Conservation (phyloP, 176 grass and related monocot species). For the Aegilops bicornis region DNA sequence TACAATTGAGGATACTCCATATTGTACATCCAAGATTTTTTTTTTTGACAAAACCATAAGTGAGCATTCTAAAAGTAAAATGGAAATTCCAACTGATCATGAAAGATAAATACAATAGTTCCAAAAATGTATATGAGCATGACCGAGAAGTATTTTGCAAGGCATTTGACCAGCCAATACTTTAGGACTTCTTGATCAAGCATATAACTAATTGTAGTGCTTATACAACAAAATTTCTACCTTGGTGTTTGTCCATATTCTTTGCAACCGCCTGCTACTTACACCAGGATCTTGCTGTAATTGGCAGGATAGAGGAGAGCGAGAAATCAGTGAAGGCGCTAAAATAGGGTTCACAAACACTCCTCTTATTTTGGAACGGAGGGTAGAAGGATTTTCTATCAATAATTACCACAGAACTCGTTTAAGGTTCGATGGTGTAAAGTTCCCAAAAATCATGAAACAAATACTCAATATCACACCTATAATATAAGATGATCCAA, state of each 20-base stretch:
- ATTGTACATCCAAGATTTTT: not conserved
- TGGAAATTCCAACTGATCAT: not conserved
- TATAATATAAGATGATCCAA: no score
- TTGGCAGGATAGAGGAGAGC: not conserved
- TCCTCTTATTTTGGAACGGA: no score
- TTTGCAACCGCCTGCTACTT: constrained; percentile 32
- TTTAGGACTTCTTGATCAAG: not conserved
- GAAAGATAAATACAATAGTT: not conserved
- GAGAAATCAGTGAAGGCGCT: not conserved
- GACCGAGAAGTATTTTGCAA: not conserved
- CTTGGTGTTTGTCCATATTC: constrained; percentile 45
- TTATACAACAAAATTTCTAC: constrained; percentile 30
- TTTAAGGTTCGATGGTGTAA: no score
- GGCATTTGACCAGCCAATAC: not conserved
- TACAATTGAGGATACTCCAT: not conserved
- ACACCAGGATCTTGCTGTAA: constrained; percentile 56
- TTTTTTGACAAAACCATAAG: no score
- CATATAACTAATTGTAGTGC: not conserved
- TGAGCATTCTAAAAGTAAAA: not conserved
- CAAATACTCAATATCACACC: no score
- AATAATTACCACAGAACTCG: no score
- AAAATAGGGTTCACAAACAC: constrained; percentile 4
- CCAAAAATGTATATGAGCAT: not conserved
- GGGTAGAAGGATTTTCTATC: no score
- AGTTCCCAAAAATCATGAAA: no score